Evolutionary conservation across 2,329 filamentous ascomycete species (phyloP).

Genomic region (Chrysosphaeria jannelii): DNA sequence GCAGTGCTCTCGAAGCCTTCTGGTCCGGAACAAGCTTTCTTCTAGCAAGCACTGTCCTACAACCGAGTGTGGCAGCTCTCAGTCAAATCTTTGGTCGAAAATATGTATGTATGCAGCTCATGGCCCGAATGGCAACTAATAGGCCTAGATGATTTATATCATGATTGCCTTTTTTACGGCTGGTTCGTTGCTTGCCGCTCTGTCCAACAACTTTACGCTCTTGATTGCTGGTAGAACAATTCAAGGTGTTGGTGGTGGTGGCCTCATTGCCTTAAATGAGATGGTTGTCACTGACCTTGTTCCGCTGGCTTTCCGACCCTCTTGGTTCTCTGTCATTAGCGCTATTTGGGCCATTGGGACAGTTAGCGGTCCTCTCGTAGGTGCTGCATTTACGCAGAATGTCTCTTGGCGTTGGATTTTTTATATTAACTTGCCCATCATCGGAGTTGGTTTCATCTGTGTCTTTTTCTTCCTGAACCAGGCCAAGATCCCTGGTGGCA

Average conservation of each 20-base stretch:
- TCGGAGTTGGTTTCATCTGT: constrained; percentile 6
- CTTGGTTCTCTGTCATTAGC: constrained; percentile 5
- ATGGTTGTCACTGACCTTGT: constrained; percentile 9
- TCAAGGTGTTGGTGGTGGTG: constrained; percentile 11
- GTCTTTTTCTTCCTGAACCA: constrained; percentile 9
- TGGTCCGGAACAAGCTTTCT: constrained; percentile 45
- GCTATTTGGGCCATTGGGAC: constrained; percentile 5
- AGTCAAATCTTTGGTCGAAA: constrained; percentile 5
- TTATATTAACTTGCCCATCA: constrained; percentile 13
- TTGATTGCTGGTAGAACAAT: constrained; percentile 10
- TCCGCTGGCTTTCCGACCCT: constrained; percentile 6
- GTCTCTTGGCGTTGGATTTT: constrained; percentile 12
- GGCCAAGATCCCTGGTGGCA: constrained; percentile 9
- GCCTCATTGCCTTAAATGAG: constrained; percentile 9
- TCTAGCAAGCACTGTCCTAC: constrained; percentile 27
- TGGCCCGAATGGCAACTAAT: no score
- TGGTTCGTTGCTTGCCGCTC: constrained; percentile 8
- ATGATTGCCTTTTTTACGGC: constrained; percentile 3
- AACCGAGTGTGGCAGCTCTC: constrained; percentile 13
- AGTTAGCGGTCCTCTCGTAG: constrained; percentile 6
- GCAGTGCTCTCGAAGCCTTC: constrained; percentile 29
- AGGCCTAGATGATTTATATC: constrained; percentile 5
- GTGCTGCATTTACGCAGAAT: constrained; percentile 5
- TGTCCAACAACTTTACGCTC: constrained; percentile 7
- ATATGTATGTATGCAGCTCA: no score